A percentile compares a stretch with the other conserved stretches of the same genome.
Evolutionary conservation across 2,329 filamentous ascomycete genomes (phyloP).

Genomic region (Pseudogymnoascus sp.): DNA sequence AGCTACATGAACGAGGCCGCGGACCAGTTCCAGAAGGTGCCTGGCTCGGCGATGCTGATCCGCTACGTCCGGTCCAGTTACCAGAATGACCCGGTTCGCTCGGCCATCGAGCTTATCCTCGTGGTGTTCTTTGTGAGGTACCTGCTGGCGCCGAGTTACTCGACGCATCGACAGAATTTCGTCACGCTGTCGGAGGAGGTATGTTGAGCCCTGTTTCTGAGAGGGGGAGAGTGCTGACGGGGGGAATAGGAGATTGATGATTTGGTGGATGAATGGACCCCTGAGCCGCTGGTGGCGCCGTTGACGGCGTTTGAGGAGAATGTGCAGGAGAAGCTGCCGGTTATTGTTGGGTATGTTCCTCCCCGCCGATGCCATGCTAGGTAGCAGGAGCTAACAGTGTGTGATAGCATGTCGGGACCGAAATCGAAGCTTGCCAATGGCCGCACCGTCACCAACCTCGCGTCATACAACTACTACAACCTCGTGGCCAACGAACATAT

Average conservation of each 20-base stretch:
- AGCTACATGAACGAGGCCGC: slow-evolving; percentile 45
- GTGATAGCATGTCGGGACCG: slow-evolving; percentile 69
- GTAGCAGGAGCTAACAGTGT: slow-evolving; percentile 6
- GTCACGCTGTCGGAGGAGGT: slow-evolving; percentile 81
- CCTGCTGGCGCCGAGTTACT: slow-evolving; percentile 83
- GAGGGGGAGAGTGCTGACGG: neutral
- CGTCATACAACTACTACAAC: slow-evolving; percentile 96
- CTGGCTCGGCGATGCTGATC: slow-evolving; percentile 86
- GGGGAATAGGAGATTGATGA: slow-evolving; percentile 76
- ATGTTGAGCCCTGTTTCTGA: slow-evolving; percentile 12
- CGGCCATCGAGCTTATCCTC: slow-evolving; percentile 84
- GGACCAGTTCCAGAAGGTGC: slow-evolving; percentile 76
- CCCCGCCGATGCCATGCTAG: neutral
- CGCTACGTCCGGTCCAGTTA: slow-evolving; percentile 97
- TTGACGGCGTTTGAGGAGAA: slow-evolving; percentile 67
- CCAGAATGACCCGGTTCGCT: slow-evolving; percentile 92
- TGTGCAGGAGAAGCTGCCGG: slow-evolving; percentile 75
- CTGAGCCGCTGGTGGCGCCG: slow-evolving; percentile 76
- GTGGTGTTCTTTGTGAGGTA: slow-evolving; percentile 95
- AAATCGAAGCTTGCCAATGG: slow-evolving; percentile 84
- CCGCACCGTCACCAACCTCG: slow-evolving; percentile 85
- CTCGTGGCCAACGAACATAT: slow-evolving; percentile 87
- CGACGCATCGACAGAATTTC: slow-evolving; percentile 80
- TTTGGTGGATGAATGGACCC: slow-evolving; percentile 90
- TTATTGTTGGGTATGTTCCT: slow-evolving; percentile 70